These are phyloP conservation scores for Didymella pinodella DNA, from an alignment of 2,329 filamentous ascomycete species.

Conservation along the genomic window DNA sequence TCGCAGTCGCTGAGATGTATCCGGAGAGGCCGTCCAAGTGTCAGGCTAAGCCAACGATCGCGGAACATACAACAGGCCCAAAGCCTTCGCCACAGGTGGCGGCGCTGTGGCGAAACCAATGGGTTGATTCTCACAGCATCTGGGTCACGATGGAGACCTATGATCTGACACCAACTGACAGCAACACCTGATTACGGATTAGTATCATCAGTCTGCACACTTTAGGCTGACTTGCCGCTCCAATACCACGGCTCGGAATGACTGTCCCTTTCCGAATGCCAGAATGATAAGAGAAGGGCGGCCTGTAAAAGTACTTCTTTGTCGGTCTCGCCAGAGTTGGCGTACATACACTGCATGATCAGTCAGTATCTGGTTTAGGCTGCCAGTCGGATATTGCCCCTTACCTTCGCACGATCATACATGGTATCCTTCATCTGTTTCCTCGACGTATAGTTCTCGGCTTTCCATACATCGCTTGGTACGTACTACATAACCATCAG, in stretches of 20 bases:
- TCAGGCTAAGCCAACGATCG: conserved; percentile 17
- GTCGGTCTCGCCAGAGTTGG: conserved; percentile 15
- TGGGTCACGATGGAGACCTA: conserved; percentile 17
- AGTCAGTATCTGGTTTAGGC: background rate
- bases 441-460: conserved; percentile 8
- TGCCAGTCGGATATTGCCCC: background rate
- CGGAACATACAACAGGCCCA: conserved; percentile 18
- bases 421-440: conserved; percentile 20
- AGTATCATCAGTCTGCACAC: background rate
- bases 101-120: conserved; percentile 4
- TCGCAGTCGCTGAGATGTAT: conserved; percentile 14
- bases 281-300: conserved; percentile 14
- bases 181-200: conserved; percentile 2
- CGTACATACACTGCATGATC: conserved; percentile 9
- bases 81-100: conserved; percentile 10
- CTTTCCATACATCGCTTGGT: conserved; percentile 8
- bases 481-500: conserved; percentile 3
- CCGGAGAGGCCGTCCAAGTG: conserved; percentile 12
- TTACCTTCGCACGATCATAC: conserved; percentile 14
- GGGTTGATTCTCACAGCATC: conserved; percentile 7
- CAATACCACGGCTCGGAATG: conserved; percentile 21
- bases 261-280: conserved; percentile 19
- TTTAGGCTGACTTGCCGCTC: conserved; percentile 11
- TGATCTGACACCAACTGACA: conserved; percentile 15
- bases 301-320: conserved; percentile 14